Evolutionary conservation across 2,329 filamentous ascomycete genomes (phyloP).

Genomic region (Ascochyta lentis): DNA sequence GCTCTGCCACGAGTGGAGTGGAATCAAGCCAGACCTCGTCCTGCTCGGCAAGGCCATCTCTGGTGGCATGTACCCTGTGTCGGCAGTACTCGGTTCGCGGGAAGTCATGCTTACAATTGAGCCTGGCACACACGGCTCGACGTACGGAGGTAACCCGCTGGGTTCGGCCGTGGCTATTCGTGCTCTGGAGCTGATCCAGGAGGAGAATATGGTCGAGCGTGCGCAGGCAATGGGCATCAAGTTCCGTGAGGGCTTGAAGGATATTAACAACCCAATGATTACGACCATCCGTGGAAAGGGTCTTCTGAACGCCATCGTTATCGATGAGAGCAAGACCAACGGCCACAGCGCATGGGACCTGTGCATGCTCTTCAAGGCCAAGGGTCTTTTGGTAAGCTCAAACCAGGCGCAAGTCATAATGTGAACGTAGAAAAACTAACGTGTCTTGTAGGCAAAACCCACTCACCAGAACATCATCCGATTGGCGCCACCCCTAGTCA

Average conservation of each 20-base stretch:
- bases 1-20: slow-evolving; percentile 92
- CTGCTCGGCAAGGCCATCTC: slow-evolving; percentile 97
- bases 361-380: slow-evolving; percentile 93
- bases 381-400: slow-evolving; percentile 82
- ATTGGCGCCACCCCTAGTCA: slow-evolving; percentile 94
- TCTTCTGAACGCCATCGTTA: slow-evolving; percentile 92
- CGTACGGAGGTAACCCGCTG: slow-evolving; percentile 97
- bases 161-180: slow-evolving; percentile 95
- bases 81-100: slow-evolving; percentile 83
- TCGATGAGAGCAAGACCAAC: slow-evolving; percentile 85
- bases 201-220: slow-evolving; percentile 84
- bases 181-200: slow-evolving; percentile 89
- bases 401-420: slow-evolving; percentile 50
- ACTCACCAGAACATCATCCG: slow-evolving; percentile 99
- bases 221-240: slow-evolving; percentile 81
- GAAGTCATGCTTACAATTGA: slow-evolving; percentile 96
- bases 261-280: slow-evolving; percentile 81
- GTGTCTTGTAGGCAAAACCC: slow-evolving; percentile 78
- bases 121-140: slow-evolving; percentile 95
- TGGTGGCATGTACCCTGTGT: slow-evolving; percentile 99
- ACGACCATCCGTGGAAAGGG: slow-evolving; percentile 88
- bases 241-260: slow-evolving; percentile 79
- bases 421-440: slow-evolving; percentile 43
- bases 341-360: slow-evolving; percentile 95
- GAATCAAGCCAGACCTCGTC: slow-evolving; percentile 93